phyloP scores from a whole-genome alignment of 108 stramenopile genomes.

The Nitzschia sp. region DNA sequence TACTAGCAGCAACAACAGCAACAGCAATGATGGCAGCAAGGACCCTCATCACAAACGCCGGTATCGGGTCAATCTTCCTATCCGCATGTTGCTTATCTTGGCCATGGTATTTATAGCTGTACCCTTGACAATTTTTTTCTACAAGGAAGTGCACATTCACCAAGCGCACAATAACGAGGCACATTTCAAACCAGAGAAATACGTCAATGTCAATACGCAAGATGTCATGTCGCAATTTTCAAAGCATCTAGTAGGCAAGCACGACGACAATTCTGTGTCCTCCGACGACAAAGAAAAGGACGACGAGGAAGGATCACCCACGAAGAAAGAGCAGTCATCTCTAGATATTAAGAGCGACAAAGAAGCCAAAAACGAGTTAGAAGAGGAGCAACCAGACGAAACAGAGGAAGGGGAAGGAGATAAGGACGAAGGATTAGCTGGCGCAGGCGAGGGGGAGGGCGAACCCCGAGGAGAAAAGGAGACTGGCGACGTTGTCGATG shows the following conservation, averaged over 20 bases:
- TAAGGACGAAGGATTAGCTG: neutral
- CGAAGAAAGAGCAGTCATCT: too few relatives aligned
- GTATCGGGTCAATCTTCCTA: conserved; percentile 42
- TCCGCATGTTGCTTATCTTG: conserved; percentile 24
- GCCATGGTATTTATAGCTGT: conserved; percentile 33
- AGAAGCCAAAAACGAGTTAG: too few relatives aligned
- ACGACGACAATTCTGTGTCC: too few relatives aligned
- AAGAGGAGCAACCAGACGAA: too few relatives aligned
- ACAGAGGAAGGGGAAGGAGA: neutral
- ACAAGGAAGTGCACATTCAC: conserved; percentile 38
- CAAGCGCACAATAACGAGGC: conserved; percentile 14
- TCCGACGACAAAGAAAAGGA: too few relatives aligned
- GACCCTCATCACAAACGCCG: conserved; percentile 18
- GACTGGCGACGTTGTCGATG: too few relatives aligned
- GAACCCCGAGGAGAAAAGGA: too few relatives aligned
- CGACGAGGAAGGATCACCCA: too few relatives aligned
- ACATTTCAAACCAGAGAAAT: conserved; percentile 28
- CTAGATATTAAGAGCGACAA: too few relatives aligned
- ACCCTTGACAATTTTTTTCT: conserved; percentile 29
- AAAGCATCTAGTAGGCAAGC: too few relatives aligned
- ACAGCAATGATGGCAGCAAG: too few relatives aligned
- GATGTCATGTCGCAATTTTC: neutral
- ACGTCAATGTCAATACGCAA: conserved; percentile 26
- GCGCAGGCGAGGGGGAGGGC: neutral
- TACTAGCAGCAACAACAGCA: too few relatives aligned